These are phyloP conservation scores for Musa schizocarpa DNA, from an alignment of 176 grass and related monocot species.

Conservation along the genomic window DNA sequence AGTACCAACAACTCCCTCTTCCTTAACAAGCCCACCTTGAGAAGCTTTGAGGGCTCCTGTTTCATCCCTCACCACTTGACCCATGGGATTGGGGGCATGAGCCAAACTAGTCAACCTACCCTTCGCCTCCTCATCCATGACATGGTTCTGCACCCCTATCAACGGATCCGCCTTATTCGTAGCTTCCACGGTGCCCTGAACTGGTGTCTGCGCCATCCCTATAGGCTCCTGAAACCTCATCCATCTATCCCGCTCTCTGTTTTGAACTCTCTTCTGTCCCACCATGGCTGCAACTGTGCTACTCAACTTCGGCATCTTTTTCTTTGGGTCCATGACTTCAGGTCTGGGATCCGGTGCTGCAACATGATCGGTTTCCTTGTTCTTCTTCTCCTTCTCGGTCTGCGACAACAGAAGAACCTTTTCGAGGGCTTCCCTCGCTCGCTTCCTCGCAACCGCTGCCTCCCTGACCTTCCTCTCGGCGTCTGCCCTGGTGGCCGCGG, in stretches of 20 bases:
- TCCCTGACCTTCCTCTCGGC: conserved; percentile 53
- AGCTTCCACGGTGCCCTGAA: background rate
- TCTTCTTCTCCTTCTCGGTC: conserved; percentile 16
- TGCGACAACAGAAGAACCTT: conserved; percentile 1
- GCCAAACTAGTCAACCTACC: background rate
- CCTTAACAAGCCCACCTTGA: background rate
- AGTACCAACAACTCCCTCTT: conserved; percentile 2
- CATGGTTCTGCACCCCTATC: background rate
- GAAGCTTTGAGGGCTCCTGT: background rate
- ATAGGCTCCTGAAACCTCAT: conserved; percentile 16
- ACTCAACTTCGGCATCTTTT: conserved; percentile 12
- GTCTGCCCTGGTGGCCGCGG: conserved; percentile 32
- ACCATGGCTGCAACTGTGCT: conserved; percentile 1
- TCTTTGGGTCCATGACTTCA: conserved; percentile 7
- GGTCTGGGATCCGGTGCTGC: background rate
- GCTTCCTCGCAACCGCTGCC: conserved; percentile 49
- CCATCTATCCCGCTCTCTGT: conserved; percentile 10
- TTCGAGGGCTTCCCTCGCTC: conserved; percentile 58
- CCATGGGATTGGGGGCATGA: background rate
- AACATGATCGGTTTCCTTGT: background rate
- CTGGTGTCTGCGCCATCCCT: background rate
- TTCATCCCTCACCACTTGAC: conserved; percentile 4
- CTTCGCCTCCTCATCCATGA: background rate
- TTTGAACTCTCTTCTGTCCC: background rate
- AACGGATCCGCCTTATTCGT: background rate